These are phyloP conservation scores for Phyllosticta citrichinensis DNA, from an alignment of 2,329 filamentous ascomycete genomes.

Conservation along the genomic window DNA sequence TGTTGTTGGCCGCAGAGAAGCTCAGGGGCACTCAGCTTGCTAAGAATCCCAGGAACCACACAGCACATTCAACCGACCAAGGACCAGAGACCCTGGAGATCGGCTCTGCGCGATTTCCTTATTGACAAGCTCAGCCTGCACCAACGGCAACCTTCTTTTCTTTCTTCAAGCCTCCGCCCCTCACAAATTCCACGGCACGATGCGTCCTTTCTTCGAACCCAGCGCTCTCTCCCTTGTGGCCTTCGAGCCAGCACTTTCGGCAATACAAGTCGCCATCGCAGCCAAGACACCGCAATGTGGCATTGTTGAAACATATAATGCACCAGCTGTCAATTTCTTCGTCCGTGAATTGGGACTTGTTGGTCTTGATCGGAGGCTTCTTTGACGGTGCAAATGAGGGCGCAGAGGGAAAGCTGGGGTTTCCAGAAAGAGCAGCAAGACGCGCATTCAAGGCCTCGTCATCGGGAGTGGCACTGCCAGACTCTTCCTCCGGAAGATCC, in stretches of 20 bases:
- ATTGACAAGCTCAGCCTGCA: not conserved
- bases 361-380: conserved; percentile 19
- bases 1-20: not conserved
- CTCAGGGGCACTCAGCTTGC: not conserved
- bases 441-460: conserved; percentile 38
- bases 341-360: conserved; percentile 41
- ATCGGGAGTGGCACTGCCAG: conserved; percentile 22
- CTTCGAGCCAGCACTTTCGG: conserved; percentile 67
- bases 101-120: not conserved
- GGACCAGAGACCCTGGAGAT: not conserved
- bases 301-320: conserved; percentile 72
- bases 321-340: conserved; percentile 71
- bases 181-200: conserved; percentile 49
- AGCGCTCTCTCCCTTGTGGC: conserved; percentile 60
- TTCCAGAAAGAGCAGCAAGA: conserved; percentile 31
- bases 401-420: conserved; percentile 34
- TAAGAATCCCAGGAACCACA: not conserved
- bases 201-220: conserved; percentile 63
- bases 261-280: conserved; percentile 69
- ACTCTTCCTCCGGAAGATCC: conserved; percentile 15
- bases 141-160: conserved; percentile 1
- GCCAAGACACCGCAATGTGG: conserved; percentile 59
- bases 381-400: conserved; percentile 34
- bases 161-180: conserved; percentile 9
- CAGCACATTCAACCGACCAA: not conserved